Percentiles rank a stretch among this genome's conserved stretches.
Evolutionary conservation across 441 rosid genomes (phyloP).

Genomic region (Populus trichocarpa): DNA sequence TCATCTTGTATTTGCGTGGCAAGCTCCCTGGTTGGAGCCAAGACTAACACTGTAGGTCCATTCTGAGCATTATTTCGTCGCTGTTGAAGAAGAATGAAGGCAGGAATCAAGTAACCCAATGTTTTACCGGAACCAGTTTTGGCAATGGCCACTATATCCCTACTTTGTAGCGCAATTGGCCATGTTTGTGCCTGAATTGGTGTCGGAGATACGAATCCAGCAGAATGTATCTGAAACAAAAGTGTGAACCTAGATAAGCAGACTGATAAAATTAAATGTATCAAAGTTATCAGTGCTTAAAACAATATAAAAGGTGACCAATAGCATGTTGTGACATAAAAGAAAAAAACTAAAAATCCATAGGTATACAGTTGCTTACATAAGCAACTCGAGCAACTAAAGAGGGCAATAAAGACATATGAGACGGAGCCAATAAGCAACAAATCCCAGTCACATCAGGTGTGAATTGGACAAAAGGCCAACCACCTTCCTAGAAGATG

Average conservation of each 20-base stretch:
- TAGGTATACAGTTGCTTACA: slow-evolving; percentile 64
- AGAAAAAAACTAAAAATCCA: slow-evolving; percentile 31
- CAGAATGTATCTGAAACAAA: slow-evolving; percentile 65
- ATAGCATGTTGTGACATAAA: slow-evolving; percentile 12
- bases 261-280: slow-evolving; percentile 3
- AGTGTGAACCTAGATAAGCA: slow-evolving; percentile 11
- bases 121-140: slow-evolving; percentile 99
- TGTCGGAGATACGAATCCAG: slow-evolving; percentile 86
- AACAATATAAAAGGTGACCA: slow-evolving; percentile 2
- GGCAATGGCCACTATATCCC: slow-evolving; percentile 94
- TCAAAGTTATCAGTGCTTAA: background rate
- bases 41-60: slow-evolving; percentile 86
- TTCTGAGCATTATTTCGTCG: slow-evolving; percentile 62
- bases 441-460: slow-evolving; percentile 67
- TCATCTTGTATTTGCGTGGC: slow-evolving; percentile 98
- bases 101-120: slow-evolving; percentile 89
- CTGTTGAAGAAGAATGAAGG: slow-evolving; percentile 72
- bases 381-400: slow-evolving; percentile 81
- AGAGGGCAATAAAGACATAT: slow-evolving; percentile 65
- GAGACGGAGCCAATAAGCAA: slow-evolving; percentile 66
- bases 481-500: slow-evolving; percentile 72
- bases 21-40: slow-evolving; percentile 95
- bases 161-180: slow-evolving; percentile 88
- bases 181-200: slow-evolving; percentile 99
- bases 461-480: slow-evolving; percentile 73